Evolutionary conservation across 1,139 yeast species (phyloP).

Genomic region (Nakaseomyces kungkrabaensis): DNA sequence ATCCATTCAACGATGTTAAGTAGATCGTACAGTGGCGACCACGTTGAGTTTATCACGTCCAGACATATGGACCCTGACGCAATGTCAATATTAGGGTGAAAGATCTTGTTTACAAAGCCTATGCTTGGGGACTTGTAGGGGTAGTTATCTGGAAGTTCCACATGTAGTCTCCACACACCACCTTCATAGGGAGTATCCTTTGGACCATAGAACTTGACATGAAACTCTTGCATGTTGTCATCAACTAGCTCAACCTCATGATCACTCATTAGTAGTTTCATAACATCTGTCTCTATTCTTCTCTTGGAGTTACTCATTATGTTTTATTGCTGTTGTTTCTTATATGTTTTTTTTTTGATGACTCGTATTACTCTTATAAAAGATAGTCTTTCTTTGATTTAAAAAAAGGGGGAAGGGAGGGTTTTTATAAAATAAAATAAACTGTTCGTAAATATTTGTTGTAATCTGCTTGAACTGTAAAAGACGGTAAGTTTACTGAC

Average conservation of each 20-base stretch:
- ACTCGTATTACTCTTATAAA: neutral
- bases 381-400: neutral
- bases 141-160: slow-evolving; percentile 89
- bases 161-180: slow-evolving; percentile 86
- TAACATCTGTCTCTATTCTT: slow-evolving; percentile 92
- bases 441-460: no score
- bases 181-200: slow-evolving; percentile 80
- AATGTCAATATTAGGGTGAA: slow-evolving; percentile 90
- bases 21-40: slow-evolving; percentile 97
- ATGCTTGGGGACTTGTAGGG: slow-evolving; percentile 95
- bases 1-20: slow-evolving; percentile 87
- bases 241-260: slow-evolving; percentile 79
- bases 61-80: slow-evolving; percentile 88
- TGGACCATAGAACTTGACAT: slow-evolving; percentile 82
- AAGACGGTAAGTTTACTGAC: no score
- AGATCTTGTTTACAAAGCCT: slow-evolving; percentile 84
- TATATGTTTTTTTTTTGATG: neutral
- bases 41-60: slow-evolving; percentile 93
- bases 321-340: neutral
- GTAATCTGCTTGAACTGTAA: no score
- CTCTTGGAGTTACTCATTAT: slow-evolving; percentile 43
- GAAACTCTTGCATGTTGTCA: slow-evolving; percentile 86
- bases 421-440: no score
- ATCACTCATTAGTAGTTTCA: slow-evolving; percentile 91
- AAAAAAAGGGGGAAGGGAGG: no score